phyloP scores from a whole-genome alignment of 768 basidiomycete species.

The Trametes cinnabarina region DNA sequence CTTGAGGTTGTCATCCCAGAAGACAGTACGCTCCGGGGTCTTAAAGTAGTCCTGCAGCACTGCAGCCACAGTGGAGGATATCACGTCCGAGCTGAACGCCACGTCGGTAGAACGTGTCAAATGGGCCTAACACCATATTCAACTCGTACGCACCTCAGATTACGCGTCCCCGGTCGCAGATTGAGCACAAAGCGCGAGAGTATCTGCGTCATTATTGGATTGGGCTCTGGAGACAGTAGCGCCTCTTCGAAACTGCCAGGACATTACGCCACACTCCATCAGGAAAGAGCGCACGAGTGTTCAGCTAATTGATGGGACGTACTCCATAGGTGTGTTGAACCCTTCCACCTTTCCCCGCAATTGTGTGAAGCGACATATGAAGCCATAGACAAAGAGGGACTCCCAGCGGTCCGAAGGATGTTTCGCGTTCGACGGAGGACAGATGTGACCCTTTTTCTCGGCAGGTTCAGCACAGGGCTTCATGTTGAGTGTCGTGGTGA shows the following conservation, averaged over 20 bases:
- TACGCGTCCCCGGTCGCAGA: constrained; percentile 85
- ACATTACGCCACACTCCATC: constrained; percentile 33
- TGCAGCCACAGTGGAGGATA: constrained; percentile 68
- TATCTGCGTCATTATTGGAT: constrained; percentile 69
- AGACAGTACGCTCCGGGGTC: constrained; percentile 69
- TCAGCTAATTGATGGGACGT: constrained; percentile 36
- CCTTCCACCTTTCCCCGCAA: constrained; percentile 75
- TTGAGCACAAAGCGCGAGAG: constrained; percentile 77
- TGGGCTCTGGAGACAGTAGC: constrained; percentile 66
- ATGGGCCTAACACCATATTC: constrained; percentile 26
- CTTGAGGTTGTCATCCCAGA: constrained; percentile 71
- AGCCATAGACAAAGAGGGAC: constrained; percentile 79
- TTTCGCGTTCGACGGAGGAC: constrained; percentile 56
- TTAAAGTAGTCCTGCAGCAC: constrained; percentile 74
- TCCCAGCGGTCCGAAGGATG: constrained; percentile 88
- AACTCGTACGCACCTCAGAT: constrained; percentile 69
- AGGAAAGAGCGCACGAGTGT: constrained; percentile 1
- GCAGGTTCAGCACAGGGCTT: constrained; percentile 28
- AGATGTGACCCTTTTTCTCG: constrained; percentile 52
- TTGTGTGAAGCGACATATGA: constrained; percentile 80
- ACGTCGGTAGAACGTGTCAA: constrained; percentile 35
- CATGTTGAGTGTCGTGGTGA: constrained; percentile 35
- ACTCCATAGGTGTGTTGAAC: constrained; percentile 82
- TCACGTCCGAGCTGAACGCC: constrained; percentile 68
- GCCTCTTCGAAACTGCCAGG: constrained; percentile 72